A percentile compares a stretch with the other conserved stretches of the same genome.
phyloP scores from a whole-genome alignment of 1,139 yeast genomes.

The Candida sojae region DNA sequence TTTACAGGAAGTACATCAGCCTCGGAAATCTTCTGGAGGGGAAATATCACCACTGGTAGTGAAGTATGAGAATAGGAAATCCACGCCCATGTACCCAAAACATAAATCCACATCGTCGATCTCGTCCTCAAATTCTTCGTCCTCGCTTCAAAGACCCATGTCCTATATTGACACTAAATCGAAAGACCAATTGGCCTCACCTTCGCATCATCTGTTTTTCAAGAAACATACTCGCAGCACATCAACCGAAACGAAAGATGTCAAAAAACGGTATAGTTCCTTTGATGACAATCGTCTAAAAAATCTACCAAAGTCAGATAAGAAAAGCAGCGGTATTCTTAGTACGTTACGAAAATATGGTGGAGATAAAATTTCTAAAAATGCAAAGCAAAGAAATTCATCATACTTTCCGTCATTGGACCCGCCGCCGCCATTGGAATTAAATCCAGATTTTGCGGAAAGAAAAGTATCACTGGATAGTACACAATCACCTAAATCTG shows the following conservation, averaged over 20 bases:
- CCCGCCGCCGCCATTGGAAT: constrained; percentile 10
- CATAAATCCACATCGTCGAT: constrained; percentile 25
- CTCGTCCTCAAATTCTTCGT: constrained; percentile 23
- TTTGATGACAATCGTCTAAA: constrained; percentile 7
- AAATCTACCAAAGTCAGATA: constrained; percentile 11
- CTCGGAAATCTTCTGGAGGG: constrained; percentile 1
- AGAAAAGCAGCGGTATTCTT: constrained; percentile 38
- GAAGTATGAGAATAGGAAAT: constrained; percentile 33
- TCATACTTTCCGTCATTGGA: constrained; percentile 11
- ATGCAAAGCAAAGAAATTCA: constrained; percentile 8
- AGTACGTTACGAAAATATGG: constrained; percentile 46
- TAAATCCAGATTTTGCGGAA: constrained; percentile 4
- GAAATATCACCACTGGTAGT: constrained; percentile 5
- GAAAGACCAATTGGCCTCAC: constrained; percentile 44
- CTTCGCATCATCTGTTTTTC: constrained; percentile 52
- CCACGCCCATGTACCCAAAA: constrained; percentile 30
- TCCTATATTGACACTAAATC: constrained; percentile 51
- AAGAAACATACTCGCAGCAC: constrained; percentile 59
- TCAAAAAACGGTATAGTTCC: constrained; percentile 2
- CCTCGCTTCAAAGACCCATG: constrained; percentile 16
- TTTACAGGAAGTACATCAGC: constrained; percentile 4
- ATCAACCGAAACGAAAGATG: constrained; percentile 43
- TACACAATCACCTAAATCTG: constrained; percentile 9
- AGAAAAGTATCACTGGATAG: constrained; percentile 8
- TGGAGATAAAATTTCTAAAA: constrained; percentile 40